Conservation (phyloP, 495 filamentous ascomycete genomes). For the Aspergillus asperescens region DNA sequence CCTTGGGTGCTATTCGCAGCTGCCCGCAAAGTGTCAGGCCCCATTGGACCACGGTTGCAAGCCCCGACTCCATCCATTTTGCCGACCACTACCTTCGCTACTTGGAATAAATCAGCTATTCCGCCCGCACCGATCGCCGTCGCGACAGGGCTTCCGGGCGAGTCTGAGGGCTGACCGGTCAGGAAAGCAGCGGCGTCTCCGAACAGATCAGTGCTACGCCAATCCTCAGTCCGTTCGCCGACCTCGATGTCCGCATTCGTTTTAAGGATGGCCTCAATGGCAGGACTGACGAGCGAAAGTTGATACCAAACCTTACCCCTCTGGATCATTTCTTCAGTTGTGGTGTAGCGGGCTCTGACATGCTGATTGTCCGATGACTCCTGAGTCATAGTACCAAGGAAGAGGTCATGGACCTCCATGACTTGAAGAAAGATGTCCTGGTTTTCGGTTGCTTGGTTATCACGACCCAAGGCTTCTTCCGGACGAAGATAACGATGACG, state of each 20-base stretch:
- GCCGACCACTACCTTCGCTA: conserved; percentile 29
- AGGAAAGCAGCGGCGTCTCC: conserved; percentile 18
- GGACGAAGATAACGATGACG: conserved; percentile 20
- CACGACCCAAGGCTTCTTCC: background rate
- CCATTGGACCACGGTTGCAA: conserved; percentile 15
- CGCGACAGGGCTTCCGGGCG: conserved; percentile 13
- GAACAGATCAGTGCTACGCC: conserved; percentile 24
- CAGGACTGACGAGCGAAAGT: conserved; percentile 30
- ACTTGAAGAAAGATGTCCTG: conserved; percentile 33
- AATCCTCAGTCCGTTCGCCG: conserved; percentile 30
- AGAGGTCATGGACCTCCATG: conserved; percentile 39
- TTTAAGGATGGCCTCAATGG: conserved; percentile 25
- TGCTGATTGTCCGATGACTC: conserved; percentile 8
- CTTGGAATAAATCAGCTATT: conserved; percentile 27
- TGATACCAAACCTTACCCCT: conserved; percentile 43
- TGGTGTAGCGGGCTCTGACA: conserved; percentile 22
- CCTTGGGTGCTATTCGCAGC: background rate
- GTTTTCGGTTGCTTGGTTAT: background rate
- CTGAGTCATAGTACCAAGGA: conserved; percentile 4
- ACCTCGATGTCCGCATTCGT: conserved; percentile 27
- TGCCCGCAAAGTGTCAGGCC: background rate
- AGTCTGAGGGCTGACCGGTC: background rate
- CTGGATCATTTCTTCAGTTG: conserved; percentile 25
- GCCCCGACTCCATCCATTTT: conserved; percentile 36
- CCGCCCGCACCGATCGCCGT: conserved; percentile 27